phyloP scores from a whole-genome alignment of 2,329 filamentous ascomycete genomes.

The Incumbomyces delicatus region DNA sequence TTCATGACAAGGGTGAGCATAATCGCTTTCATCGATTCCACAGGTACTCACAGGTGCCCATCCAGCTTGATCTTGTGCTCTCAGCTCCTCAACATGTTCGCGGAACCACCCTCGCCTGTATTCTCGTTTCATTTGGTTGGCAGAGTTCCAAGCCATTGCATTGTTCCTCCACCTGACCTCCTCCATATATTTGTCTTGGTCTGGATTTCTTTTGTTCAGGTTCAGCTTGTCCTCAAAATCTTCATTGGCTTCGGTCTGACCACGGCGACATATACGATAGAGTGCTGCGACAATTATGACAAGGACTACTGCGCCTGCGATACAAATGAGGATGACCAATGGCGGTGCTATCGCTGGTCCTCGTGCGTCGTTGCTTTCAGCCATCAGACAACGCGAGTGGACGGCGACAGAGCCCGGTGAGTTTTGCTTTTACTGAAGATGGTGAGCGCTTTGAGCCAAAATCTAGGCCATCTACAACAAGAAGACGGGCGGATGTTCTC shows the following conservation, averaged over 20 bases:
- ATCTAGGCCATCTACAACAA: too few species aligned
- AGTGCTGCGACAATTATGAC: conserved; percentile 2
- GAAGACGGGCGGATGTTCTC: too few species aligned
- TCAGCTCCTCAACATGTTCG: background rate
- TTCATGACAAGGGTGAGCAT: background rate
- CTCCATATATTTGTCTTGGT: conserved; percentile 6
- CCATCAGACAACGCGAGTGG: background rate
- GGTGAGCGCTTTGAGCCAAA: too few species aligned
- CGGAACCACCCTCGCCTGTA: conserved; percentile 5
- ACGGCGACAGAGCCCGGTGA: background rate
- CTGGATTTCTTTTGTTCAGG: conserved; percentile 2
- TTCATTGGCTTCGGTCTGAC: background rate
- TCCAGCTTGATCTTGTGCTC: background rate
- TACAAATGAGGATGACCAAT: conserved; percentile 2
- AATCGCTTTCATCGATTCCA: background rate
- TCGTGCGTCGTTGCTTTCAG: background rate
- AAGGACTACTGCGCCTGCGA: background rate
- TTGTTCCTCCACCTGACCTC: conserved; percentile 5
- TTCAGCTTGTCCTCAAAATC: background rate
- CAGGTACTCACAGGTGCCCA: background rate
- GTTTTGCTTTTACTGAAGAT: too few species aligned
- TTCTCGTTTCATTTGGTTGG: background rate
- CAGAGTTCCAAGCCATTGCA: background rate
- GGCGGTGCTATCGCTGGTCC: background rate
- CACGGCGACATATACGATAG: conserved; percentile 2